These are phyloP conservation scores for Populus davidiana DNA, from an alignment of 345 rosid species.

Conservation along the genomic window DNA sequence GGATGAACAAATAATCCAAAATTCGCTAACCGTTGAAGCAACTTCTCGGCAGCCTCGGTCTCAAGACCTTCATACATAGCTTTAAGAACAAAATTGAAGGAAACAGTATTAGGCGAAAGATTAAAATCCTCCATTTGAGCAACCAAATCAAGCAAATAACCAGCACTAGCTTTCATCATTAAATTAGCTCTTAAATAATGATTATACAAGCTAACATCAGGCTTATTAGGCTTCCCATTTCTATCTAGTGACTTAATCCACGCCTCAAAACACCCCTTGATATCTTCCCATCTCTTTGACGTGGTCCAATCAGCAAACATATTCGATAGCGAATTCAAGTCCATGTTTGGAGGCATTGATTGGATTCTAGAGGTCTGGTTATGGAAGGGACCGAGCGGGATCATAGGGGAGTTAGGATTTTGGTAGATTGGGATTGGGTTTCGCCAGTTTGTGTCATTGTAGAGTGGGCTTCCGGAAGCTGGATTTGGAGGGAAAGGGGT, in stretches of 20 bases:
- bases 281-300: slow-evolving; percentile 69
- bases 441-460: slow-evolving; percentile 71
- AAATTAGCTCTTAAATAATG: slow-evolving; percentile 77
- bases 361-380: slow-evolving; percentile 39
- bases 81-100: slow-evolving; percentile 73
- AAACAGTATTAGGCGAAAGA: slow-evolving; percentile 65
- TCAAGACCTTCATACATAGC: slow-evolving; percentile 68
- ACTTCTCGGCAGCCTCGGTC: slow-evolving; percentile 65
- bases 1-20: not conserved
- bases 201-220: slow-evolving; percentile 68
- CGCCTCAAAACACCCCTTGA: slow-evolving; percentile 69
- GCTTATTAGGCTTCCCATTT: slow-evolving; percentile 79
- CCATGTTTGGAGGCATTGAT: slow-evolving; percentile 43
- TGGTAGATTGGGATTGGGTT: slow-evolving; percentile 45
- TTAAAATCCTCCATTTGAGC: slow-evolving; percentile 63
- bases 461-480: slow-evolving; percentile 80
- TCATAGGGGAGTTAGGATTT: slow-evolving; percentile 13
- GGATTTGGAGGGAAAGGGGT: slow-evolving; percentile 86
- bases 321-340: slow-evolving; percentile 48
- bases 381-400: slow-evolving; percentile 41
- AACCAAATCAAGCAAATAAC: slow-evolving; percentile 68
- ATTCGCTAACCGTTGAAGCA: slow-evolving; percentile 63
- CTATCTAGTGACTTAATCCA: slow-evolving; percentile 80
- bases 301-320: slow-evolving; percentile 76
- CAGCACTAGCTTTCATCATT: slow-evolving; percentile 58